These are phyloP conservation scores for Erodium moschatum DNA, from an alignment of 441 rosid species.

Conservation along the genomic window DNA sequence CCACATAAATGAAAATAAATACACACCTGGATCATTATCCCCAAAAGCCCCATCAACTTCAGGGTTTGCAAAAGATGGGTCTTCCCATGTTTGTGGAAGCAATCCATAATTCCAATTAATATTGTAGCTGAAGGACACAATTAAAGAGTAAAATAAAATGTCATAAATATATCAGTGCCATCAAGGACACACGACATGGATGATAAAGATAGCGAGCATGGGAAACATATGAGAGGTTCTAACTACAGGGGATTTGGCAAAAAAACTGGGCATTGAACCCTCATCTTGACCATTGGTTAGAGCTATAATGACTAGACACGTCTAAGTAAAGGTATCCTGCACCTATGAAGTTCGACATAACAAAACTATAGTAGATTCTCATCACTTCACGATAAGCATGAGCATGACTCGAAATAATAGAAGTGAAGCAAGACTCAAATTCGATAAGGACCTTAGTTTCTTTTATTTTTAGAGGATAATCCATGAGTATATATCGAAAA, in stretches of 20 bases:
- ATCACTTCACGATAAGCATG: too few relatives aligned
- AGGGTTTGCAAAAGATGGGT: constrained; percentile 64
- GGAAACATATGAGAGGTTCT: not conserved
- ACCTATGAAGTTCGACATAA: too few relatives aligned
- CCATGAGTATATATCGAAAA: too few relatives aligned
- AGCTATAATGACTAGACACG: not conserved
- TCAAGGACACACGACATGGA: not conserved
- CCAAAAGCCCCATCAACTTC: constrained; percentile 90
- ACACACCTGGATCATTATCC: constrained; percentile 85
- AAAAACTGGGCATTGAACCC: not conserved
- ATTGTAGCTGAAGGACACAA: constrained; percentile 47
- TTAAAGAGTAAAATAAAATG: not conserved
- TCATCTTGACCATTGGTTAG: not conserved
- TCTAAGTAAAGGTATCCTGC: not conserved
- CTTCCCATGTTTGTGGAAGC: constrained; percentile 99
- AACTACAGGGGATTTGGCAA: not conserved
- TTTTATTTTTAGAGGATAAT: too few relatives aligned
- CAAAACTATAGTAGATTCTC: too few relatives aligned
- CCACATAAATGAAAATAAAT: not conserved
- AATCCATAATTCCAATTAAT: constrained; percentile 96
- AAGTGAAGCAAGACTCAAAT: not conserved
- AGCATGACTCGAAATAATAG: too few relatives aligned
- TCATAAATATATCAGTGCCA: not conserved
- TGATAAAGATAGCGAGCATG: not conserved
- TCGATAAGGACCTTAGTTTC: not conserved